Evolutionary conservation across 2,329 filamentous ascomycete species (phyloP).

Genomic region (Clonostachys chloroleuca): DNA sequence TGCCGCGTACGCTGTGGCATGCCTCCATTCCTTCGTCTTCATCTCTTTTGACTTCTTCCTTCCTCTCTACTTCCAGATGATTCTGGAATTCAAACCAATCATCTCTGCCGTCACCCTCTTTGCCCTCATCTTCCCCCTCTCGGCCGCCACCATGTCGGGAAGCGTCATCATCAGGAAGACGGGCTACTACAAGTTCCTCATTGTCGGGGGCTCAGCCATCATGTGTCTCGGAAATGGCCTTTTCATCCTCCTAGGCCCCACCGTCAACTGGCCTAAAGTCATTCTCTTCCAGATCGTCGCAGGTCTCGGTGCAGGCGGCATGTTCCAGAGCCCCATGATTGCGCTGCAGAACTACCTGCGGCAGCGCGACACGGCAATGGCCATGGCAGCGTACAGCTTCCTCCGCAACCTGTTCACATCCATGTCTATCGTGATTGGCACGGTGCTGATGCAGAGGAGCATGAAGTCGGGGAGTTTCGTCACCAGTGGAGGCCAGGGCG

Average conservation of each 20-base stretch:
- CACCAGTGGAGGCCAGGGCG: no score
- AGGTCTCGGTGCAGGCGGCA: slow-evolving; percentile 61
- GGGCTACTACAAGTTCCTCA: slow-evolving; percentile 58
- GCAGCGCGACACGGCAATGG: slow-evolving; percentile 61
- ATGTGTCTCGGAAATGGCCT: slow-evolving; percentile 63
- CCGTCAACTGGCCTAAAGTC: slow-evolving; percentile 49
- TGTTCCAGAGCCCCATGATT: slow-evolving; percentile 66
- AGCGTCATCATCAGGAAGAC: slow-evolving; percentile 56
- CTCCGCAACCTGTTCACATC: slow-evolving; percentile 65
- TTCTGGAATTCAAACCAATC: slow-evolving; percentile 43
- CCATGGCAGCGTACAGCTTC: slow-evolving; percentile 63
- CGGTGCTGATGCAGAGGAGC: slow-evolving; percentile 49
- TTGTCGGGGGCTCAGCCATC: slow-evolving; percentile 53
- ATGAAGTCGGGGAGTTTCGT: no score
- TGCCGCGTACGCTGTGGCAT: slow-evolving; percentile 31
- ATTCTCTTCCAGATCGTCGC: slow-evolving; percentile 59
- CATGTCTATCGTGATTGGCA: slow-evolving; percentile 65
- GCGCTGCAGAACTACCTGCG: slow-evolving; percentile 61
- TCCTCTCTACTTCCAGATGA: slow-evolving; percentile 57
- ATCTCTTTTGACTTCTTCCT: slow-evolving; percentile 56
- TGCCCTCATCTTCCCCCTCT: slow-evolving; percentile 35
- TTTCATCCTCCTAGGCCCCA: slow-evolving; percentile 55
- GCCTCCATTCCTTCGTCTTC: slow-evolving; percentile 37
- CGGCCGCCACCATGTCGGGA: slow-evolving; percentile 53
- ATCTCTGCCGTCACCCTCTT: slow-evolving; percentile 45